Percentiles rank a stretch among this genome's conserved stretches.
These are phyloP conservation scores for Eimeria falciformis DNA, from an alignment of 169 alveolate genomes.

Conservation along the genomic window DNA sequence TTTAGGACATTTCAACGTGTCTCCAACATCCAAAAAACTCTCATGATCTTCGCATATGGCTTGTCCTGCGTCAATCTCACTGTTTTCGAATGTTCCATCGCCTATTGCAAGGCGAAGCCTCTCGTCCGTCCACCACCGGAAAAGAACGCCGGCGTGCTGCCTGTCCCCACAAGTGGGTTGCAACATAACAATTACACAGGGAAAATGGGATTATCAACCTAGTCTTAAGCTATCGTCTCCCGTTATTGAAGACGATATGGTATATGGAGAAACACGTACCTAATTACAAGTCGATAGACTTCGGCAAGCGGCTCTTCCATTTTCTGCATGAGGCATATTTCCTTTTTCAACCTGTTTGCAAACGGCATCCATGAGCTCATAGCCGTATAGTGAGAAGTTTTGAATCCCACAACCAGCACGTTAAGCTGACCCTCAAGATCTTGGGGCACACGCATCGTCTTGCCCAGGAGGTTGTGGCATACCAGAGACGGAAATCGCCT, in stretches of 20 bases:
- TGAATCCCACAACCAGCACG: conserved; percentile 73
- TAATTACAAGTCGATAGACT: conserved; percentile 39
- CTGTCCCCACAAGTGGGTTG: conserved; percentile 15
- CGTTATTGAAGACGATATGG: too few relatives aligned
- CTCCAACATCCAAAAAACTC: not conserved
- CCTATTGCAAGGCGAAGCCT: conserved; percentile 59
- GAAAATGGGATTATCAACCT: too few relatives aligned
- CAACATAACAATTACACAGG: too few relatives aligned
- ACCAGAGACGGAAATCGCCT: conserved; percentile 66
- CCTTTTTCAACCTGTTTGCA: conserved; percentile 21
- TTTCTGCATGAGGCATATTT: conserved; percentile 16
- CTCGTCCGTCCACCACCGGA: conserved; percentile 74
- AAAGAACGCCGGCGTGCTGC: conserved; percentile 46
- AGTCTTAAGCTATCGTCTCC: too few relatives aligned
- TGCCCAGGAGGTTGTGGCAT: conserved; percentile 62
- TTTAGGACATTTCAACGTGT: too few relatives aligned
- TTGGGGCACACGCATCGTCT: conserved; percentile 51
- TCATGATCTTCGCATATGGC: not conserved
- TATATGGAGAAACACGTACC: too few relatives aligned
- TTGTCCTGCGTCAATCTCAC: not conserved
- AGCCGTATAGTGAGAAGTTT: conserved; percentile 59
- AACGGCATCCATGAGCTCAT: conserved; percentile 74
- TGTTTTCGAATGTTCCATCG: conserved; percentile 13
- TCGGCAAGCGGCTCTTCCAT: conserved; percentile 14
- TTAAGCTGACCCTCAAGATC: conserved; percentile 73